Evolutionary conservation across 768 basidiomycete species (phyloP).

Genomic region (Tulasnella sp.): DNA sequence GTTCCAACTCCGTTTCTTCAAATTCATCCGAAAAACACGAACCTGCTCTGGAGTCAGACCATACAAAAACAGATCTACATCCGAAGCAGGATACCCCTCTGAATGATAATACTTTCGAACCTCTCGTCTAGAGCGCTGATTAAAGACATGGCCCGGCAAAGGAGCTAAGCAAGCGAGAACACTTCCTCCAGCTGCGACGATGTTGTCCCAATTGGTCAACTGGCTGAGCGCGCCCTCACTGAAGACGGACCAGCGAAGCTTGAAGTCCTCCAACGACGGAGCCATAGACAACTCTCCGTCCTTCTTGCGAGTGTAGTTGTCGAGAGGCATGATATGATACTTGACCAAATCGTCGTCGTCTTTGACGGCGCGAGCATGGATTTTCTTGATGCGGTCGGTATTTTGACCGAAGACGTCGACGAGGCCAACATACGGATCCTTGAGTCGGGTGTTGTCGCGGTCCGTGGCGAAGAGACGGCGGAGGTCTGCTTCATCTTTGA

Average conservation of each 20-base stretch:
- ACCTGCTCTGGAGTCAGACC: conserved; percentile 55
- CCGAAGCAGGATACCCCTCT: conserved; percentile 54
- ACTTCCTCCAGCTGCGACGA: conserved; percentile 58
- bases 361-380: conserved; percentile 48
- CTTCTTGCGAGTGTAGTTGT: conserved; percentile 43
- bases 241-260: conserved; percentile 61
- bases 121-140: conserved; percentile 46
- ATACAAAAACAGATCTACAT: conserved; percentile 61
- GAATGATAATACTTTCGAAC: conserved; percentile 58
- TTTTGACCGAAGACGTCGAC: conserved; percentile 54
- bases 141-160: conserved; percentile 46
- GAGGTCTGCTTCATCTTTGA: conserved; percentile 55
- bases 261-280: conserved; percentile 52
- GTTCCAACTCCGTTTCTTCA: not conserved
- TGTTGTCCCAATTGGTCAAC: conserved; percentile 55
- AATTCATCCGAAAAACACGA: conserved; percentile 1
- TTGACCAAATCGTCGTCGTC: conserved; percentile 45
- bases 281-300: conserved; percentile 52
- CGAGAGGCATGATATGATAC: conserved; percentile 53
- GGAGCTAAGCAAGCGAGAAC: conserved; percentile 57
- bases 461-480: conserved; percentile 56
- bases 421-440: conserved; percentile 52
- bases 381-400: conserved; percentile 46
- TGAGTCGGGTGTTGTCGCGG: conserved; percentile 43
- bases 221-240: conserved; percentile 59